These are phyloP conservation scores for Globisporangium okanoganense DNA, from an alignment of 352 stramenopile genomes.

Conservation along the genomic window DNA sequence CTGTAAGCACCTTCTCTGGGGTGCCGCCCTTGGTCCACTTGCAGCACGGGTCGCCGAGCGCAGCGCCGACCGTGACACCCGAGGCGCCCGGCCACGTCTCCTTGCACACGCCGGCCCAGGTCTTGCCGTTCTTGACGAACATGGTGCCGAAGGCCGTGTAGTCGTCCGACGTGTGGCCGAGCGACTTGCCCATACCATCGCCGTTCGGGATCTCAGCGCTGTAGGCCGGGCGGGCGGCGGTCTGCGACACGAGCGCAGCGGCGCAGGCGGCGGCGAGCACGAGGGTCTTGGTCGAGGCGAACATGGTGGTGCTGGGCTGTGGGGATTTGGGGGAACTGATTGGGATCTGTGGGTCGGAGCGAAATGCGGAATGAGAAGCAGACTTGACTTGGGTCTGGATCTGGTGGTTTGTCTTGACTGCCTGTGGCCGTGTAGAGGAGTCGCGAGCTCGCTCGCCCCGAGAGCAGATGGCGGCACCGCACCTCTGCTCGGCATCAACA, in stretches of 20 bases:
- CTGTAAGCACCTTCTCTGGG: conserved; percentile 31
- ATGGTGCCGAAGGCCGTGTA: conserved; percentile 47
- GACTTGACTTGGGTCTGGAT: not conserved
- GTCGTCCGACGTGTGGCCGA: conserved; percentile 32
- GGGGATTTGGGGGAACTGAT: not conserved
- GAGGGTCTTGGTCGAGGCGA: conserved; percentile 9
- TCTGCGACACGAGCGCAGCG: conserved; percentile 3
- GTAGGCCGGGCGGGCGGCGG: conserved; percentile 6
- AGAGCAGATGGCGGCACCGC: conserved; percentile 15
- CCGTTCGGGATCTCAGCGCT: conserved; percentile 40
- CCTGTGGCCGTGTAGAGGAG: not conserved
- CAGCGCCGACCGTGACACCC: conserved; percentile 31
- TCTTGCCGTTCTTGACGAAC: conserved; percentile 29
- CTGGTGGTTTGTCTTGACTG: not conserved
- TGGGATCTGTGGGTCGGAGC: not conserved
- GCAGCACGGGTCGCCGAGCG: conserved; percentile 54
- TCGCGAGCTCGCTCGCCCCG: not conserved
- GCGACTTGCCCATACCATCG: conserved; percentile 31
- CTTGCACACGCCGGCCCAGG: conserved; percentile 36
- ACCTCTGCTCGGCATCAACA: conserved; percentile 2
- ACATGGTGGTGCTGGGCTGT: conserved; percentile 4
- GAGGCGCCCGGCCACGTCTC: conserved; percentile 37
- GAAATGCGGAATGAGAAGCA: conserved; percentile 13
- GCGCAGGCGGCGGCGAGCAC: conserved; percentile 3
- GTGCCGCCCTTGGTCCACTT: conserved; percentile 34